These are phyloP conservation scores for Tausonia pullulans DNA, from an alignment of 1,284 basidiomycete species.

Conservation along the genomic window DNA sequence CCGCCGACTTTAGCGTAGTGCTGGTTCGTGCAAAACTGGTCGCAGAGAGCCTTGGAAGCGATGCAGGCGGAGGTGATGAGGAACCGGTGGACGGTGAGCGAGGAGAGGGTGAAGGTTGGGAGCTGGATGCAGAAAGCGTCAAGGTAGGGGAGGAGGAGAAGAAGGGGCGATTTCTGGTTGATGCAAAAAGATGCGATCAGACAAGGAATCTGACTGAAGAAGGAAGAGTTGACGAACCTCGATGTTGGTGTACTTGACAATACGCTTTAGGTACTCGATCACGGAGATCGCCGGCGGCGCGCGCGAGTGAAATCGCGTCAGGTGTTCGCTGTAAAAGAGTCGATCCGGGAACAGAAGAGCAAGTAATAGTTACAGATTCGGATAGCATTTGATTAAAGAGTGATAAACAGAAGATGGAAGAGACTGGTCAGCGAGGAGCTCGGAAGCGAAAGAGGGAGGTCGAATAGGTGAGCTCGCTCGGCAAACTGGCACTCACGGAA, in stretches of 20 bases:
- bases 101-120: constrained; percentile 78
- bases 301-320: constrained; percentile 88
- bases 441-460: constrained; percentile 20
- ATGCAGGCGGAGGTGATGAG: constrained; percentile 79
- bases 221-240: constrained; percentile 48
- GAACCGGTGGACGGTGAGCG: constrained; percentile 89
- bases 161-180: constrained; percentile 65
- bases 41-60: constrained; percentile 80
- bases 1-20: constrained; percentile 91
- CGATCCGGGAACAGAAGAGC: no score
- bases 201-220: neutral
- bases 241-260: constrained; percentile 82
- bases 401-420: constrained; percentile 15
- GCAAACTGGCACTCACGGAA: constrained; percentile 47
- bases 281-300: constrained; percentile 73
- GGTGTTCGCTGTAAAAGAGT: constrained; percentile 44
- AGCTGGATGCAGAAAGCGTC: constrained; percentile 81
- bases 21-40: constrained; percentile 82
- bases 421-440: neutral
- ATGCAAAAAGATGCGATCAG: neutral
- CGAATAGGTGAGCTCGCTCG: neutral
- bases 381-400: no score
- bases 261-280: constrained; percentile 78
- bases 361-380: no score
- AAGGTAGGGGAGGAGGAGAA: constrained; percentile 85